These are phyloP conservation scores for Nidula microcarpa DNA, from an alignment of 768 basidiomycete genomes.

Conservation along the genomic window DNA sequence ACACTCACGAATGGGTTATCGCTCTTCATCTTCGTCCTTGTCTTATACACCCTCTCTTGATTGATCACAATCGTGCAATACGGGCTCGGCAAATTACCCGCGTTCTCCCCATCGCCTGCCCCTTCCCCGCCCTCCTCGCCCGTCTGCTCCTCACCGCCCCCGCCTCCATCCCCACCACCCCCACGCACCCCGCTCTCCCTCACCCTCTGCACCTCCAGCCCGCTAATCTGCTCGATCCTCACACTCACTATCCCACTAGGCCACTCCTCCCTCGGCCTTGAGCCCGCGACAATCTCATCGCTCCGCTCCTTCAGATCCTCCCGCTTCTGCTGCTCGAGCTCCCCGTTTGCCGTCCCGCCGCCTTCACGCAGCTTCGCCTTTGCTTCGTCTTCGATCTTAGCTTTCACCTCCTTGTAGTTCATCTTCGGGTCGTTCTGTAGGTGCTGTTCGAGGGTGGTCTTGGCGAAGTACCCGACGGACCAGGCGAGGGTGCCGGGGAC, in stretches of 20 bases:
- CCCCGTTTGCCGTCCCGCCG: conserved; percentile 14
- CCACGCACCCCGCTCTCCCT: conserved; percentile 44
- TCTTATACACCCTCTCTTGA: conserved; percentile 40
- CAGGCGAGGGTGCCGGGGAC: conserved; percentile 38
- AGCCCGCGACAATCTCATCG: conserved; percentile 36
- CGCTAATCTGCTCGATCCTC: conserved; percentile 62
- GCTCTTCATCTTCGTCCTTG: conserved; percentile 42
- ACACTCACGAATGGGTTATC: conserved; percentile 39
- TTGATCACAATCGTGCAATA: conserved; percentile 53
- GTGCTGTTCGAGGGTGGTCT: conserved; percentile 39
- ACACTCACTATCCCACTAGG: conserved; percentile 66
- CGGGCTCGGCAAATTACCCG: conserved; percentile 59
- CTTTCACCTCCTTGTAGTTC: conserved; percentile 31
- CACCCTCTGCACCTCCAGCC: conserved; percentile 55
- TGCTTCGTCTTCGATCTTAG: conserved; percentile 30
- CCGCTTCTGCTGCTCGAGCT: conserved; percentile 33
- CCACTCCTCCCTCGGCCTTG: conserved; percentile 57
- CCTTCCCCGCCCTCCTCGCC: conserved; percentile 47
- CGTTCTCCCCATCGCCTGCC: conserved; percentile 50
- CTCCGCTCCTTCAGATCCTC: conserved; percentile 30
- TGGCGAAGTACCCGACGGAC: conserved; percentile 51
- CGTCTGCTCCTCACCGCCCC: conserved; percentile 35
- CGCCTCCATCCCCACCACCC: conserved; percentile 48
- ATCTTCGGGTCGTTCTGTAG: conserved; percentile 18
- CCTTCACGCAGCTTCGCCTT: conserved; percentile 50